Base-by-base conservation (phyloP, 1,139 yeast genomes). In the Yamadazyma spencermartinsiae region DNA sequence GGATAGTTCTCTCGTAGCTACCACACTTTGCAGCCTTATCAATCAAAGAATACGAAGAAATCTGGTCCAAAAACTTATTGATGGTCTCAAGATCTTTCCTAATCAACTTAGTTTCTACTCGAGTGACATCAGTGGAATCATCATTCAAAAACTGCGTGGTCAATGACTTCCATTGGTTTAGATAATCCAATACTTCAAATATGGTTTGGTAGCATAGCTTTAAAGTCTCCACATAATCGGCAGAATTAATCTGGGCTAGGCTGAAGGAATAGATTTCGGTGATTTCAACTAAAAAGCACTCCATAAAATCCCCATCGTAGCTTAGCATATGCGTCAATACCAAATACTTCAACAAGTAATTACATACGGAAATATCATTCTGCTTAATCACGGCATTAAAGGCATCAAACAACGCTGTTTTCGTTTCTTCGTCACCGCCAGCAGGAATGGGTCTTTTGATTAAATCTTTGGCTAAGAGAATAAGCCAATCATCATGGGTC, bases 1-100 rank as follows among this genome's bases (percentile, higher is more conserved):
- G 68, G n/a, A 92, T 80, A 0, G 98, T 88, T 38, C 98, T 72
- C 44, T 95, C 97, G 53, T 80, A 88, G 0, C 95, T 82, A 38
- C 82, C 86, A 47, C 95, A 87, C 47, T 87, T 89, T 2, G 88
- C 76, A 0, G 98, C 85, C 38, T 92, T 74, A 29, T 74, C 68
- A 0, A 96, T 97, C 52, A 94, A 70, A 17, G 85, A 56, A 33
- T 79, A 80, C 29, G 82, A 79, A 0, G 95, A 87, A 13, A 90
- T 76, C 4, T 61, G 56, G 2, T 59, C 61, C 25, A 86, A 53
- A 41, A 88, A 77, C 1, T 46, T 48, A 36, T 77, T 78, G 3
- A 72, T 72, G 18, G 54, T 50, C 14, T 51, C 49, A 4, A 74
- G 60, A 40, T 68, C 68, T 23, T 60, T 51, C 25, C 55, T 59